Conservation (phyloP, 208 protist genomes). For the Wallacemonas sp. region DNA sequence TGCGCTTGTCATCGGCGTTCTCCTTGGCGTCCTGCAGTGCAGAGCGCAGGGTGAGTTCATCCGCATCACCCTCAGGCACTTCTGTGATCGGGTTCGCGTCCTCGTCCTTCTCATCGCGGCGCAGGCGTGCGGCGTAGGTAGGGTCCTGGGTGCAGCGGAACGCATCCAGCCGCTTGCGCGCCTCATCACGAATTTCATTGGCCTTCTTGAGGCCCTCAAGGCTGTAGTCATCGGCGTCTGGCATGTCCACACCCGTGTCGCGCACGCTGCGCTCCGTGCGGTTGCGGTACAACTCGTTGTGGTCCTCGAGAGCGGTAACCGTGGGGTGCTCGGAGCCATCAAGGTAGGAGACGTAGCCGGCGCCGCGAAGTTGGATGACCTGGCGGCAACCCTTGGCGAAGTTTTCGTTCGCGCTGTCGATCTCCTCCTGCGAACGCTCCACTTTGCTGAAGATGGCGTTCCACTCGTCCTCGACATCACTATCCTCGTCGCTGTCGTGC, state of each 20-base stretch:
- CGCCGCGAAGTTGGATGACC: constrained; percentile 20
- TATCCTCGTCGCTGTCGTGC: constrained; percentile 39
- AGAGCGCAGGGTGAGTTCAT: constrained; percentile 20
- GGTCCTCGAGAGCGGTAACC: constrained; percentile 19
- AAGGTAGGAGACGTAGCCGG: constrained; percentile 65
- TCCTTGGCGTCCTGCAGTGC: constrained; percentile 31
- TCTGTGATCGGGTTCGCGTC: constrained; percentile 17
- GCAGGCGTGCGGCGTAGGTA: constrained; percentile 47
- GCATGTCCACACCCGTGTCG: constrained; percentile 28
- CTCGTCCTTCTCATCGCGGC: constrained; percentile 37
- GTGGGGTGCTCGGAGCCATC: constrained; percentile 55
- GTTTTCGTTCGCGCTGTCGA: constrained; percentile 19
- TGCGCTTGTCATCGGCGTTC: constrained; percentile 15
- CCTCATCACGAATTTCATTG: constrained; percentile 19
- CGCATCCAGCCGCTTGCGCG: constrained; percentile 63
- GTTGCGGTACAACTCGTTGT: constrained; percentile 43
- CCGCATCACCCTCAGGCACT: constrained; percentile 31
- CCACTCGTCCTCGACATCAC: constrained; percentile 24
- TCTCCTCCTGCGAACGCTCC: constrained; percentile 32
- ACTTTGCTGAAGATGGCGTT: constrained; percentile 22
- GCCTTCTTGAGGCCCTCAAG: constrained; percentile 22
- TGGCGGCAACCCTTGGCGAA: constrained; percentile 36
- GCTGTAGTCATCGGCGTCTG: constrained; percentile 38
- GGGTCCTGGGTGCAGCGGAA: constrained; percentile 34
- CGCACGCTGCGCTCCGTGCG: constrained; percentile 18